Evolutionary conservation across 2,329 filamentous ascomycete species (phyloP).

Genomic region (Mycosphaerelloides madeirae): DNA sequence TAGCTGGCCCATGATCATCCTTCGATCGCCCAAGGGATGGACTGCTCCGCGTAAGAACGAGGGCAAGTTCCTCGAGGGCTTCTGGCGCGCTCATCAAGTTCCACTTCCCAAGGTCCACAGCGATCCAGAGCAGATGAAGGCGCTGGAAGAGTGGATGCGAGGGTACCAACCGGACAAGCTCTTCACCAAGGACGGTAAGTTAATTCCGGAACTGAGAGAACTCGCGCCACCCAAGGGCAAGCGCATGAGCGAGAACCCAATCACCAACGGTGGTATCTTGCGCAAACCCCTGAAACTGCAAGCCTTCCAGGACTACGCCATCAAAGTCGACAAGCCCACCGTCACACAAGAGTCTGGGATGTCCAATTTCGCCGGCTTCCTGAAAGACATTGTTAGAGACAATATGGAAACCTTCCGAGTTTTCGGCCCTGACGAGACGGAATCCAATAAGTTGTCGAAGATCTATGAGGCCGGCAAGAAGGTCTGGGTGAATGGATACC

Average conservation of each 20-base stretch:
- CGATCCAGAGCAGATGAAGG: constrained; percentile 59
- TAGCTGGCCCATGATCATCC: constrained; percentile 73
- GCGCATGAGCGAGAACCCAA: constrained; percentile 73
- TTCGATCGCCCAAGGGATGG: constrained; percentile 76
- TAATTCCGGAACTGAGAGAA: constrained; percentile 58
- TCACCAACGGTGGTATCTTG: constrained; percentile 66
- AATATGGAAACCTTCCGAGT: constrained; percentile 68
- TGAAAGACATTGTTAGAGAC: constrained; percentile 61
- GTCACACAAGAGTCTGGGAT: constrained; percentile 54
- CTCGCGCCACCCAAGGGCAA: constrained; percentile 61
- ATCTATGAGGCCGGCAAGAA: constrained; percentile 74
- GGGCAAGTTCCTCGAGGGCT: constrained; percentile 67
- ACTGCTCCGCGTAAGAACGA: constrained; percentile 68
- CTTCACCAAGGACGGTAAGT: constrained; percentile 60
- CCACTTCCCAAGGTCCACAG: constrained; percentile 66
- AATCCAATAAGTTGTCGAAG: constrained; percentile 70
- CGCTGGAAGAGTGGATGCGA: constrained; percentile 72
- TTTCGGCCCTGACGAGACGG: constrained; percentile 75
- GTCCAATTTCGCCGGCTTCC: constrained; percentile 62
- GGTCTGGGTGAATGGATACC: constrained; percentile 74
- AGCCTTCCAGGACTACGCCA: constrained; percentile 63
- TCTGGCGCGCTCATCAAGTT: constrained; percentile 74
- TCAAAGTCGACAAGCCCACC: constrained; percentile 59
- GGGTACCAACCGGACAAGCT: constrained; percentile 69
- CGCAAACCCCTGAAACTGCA: constrained; percentile 64